phyloP scores from a whole-genome alignment of 768 basidiomycete species.

The Tulasnella sp. region DNA sequence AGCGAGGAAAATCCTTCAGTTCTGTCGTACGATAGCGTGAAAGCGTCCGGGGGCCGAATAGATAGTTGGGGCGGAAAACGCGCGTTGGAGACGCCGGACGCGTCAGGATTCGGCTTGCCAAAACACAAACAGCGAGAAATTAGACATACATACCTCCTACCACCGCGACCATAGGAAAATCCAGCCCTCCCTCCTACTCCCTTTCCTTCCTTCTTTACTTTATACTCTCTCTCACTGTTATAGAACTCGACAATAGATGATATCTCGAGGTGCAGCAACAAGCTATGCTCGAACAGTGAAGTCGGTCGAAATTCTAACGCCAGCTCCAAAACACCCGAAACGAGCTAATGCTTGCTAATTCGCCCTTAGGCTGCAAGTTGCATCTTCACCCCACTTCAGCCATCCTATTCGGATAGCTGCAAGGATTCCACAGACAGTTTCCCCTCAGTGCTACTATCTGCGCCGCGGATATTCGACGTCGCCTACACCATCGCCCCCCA shows the following conservation, averaged over 20 bases:
- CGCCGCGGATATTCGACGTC: not conserved
- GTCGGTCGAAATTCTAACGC: conserved; percentile 14
- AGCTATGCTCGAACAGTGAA: not conserved
- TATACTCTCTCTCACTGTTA: not conserved
- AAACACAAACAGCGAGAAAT: conserved; percentile 2
- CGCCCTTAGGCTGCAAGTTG: not conserved
- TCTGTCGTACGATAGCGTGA: not conserved
- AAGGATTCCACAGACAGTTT: not conserved
- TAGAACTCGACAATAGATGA: conserved; percentile 10
- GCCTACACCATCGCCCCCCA: not conserved
- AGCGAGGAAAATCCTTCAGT: not conserved
- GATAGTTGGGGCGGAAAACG: not conserved
- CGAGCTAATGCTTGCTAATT: not conserved
- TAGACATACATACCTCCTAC: not conserved
- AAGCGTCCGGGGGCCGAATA: not conserved
- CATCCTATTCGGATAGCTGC: not conserved
- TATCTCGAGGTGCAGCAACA: conserved; percentile 1
- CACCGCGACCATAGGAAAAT: not conserved
- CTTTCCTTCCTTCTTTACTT: not conserved
- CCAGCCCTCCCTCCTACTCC: not conserved
- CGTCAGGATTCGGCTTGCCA: conserved; percentile 7
- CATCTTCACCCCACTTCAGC: not conserved
- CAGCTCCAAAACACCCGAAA: not conserved
- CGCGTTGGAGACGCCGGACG: conserved; percentile 4
- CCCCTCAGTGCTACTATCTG: not conserved